Percentiles rank a stretch among this genome's conserved stretches.
phyloP scores from a whole-genome alignment of 2,329 filamentous ascomycete species.

The Neonectria neomacrospora region DNA sequence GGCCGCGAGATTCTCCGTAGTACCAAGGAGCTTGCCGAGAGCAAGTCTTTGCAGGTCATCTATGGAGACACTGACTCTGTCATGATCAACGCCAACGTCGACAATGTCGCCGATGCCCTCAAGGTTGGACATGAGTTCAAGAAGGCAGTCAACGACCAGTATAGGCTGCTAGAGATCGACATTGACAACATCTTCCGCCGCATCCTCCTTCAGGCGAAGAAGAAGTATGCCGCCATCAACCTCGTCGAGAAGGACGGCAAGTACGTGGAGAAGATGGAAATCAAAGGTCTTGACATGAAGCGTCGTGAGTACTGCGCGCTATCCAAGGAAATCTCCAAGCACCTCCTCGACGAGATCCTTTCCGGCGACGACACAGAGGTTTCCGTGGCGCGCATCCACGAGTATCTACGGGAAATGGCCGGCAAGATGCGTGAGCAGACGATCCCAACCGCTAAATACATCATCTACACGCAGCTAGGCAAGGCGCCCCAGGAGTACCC shows the following conservation, averaged over 20 bases:
- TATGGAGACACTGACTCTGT: conserved; percentile 99
- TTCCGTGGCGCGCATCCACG: conserved; percentile 89
- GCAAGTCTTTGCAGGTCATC: conserved; percentile 90
- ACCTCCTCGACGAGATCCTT: conserved; percentile 91
- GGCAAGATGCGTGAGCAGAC: conserved; percentile 84
- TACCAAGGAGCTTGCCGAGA: conserved; percentile 95
- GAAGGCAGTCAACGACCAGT: conserved; percentile 91
- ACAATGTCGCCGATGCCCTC: conserved; percentile 89
- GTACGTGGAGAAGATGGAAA: conserved; percentile 93
- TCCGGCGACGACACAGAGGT: conserved; percentile 92
- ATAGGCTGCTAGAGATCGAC: conserved; percentile 93
- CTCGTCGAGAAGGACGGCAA: conserved; percentile 90
- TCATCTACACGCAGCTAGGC: conserved; percentile 97
- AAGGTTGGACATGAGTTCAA: conserved; percentile 97
- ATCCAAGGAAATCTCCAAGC: conserved; percentile 93
- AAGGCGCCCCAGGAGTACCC: conserved; percentile 95
- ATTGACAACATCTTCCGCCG: conserved; percentile 98
- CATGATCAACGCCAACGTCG: conserved; percentile 99
- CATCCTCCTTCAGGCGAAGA: conserved; percentile 94
- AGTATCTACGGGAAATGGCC: conserved; percentile 87
- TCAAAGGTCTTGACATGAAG: conserved; percentile 98
- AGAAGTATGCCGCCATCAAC: conserved; percentile 98
- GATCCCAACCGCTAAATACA: conserved; percentile 87
- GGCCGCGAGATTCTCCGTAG: conserved; percentile 96
- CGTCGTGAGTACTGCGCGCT: conserved; percentile 95